Base-by-base conservation (phyloP, 208 protist species). In the Leishmania turanica region DNA sequence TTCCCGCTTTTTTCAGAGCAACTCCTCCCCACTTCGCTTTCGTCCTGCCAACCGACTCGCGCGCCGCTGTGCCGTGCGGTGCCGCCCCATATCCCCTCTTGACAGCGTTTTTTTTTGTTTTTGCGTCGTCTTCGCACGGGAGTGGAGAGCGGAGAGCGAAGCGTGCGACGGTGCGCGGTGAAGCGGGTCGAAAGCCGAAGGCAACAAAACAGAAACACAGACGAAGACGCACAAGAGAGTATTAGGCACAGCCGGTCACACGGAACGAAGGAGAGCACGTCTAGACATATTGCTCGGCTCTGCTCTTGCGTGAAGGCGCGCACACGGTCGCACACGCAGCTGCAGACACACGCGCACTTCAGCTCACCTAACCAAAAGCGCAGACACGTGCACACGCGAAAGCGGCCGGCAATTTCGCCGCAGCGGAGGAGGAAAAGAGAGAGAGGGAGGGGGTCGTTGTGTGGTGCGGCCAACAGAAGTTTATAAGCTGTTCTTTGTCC, bases 1-100 rank as follows among this genome's bases (percentile, higher is more conserved):
- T 49, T 13, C 45, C 17, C 21, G 65, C 65, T 70, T 45, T 70
- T 70, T 70, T 70, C 65, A 70, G 65, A 70, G 65, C 65, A 47
- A 42, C 9, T 27, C 19, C 31, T 47, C 24, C 24, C 24, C 58
- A 49, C 45, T 68, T 45, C 17, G 13, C 37, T 70, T n/a, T 37
- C 65, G 11, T 66, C 19, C 37, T 70, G 4, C 31, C 62, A 68
- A 27, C 9, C 5, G 27, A 24, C 31, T 21, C 15, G 31, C 62
- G 31, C 62, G 51, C 4, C 5, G 51, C 51, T 54, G 51, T 54
- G 51, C 51, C 9, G 51, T 54, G 51, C 15, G 19, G 51, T 54
- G 51, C 51, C 4, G 51, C 31, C 17, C 6, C 37, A 40, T 40
- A 9, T 1, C 21, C 65, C 11, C 4, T 42, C 31, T 19, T 45